These are phyloP conservation scores for Hanseniaspora guilliermondii DNA, from an alignment of 805 yeast species.

Conservation along the genomic window DNA sequence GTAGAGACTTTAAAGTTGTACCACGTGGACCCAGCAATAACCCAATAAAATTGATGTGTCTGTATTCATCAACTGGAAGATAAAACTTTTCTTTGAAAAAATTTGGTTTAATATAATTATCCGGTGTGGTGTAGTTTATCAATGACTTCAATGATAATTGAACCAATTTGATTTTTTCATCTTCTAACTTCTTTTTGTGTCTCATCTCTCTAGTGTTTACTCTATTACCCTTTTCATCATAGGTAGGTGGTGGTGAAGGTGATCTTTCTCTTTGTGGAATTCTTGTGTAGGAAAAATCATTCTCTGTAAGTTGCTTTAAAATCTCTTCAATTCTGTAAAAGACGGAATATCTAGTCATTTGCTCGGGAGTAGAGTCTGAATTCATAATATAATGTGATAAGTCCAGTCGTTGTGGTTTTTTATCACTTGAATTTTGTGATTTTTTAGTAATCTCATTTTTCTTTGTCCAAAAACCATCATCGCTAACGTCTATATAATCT, in stretches of 20 bases:
- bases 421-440: constrained; percentile 5
- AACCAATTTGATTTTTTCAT: constrained; percentile 70
- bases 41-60: constrained; percentile 88
- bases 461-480: constrained; percentile 14
- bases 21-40: constrained; percentile 91
- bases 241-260: constrained; percentile 86
- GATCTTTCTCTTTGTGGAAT: constrained; percentile 47
- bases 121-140: constrained; percentile 71
- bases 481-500: constrained; percentile 1
- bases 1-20: constrained; percentile 66
- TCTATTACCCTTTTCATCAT: constrained; percentile 72
- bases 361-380: constrained; percentile 57
- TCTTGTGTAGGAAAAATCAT: constrained; percentile 31
- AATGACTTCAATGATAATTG: constrained; percentile 58
- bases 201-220: constrained; percentile 71
- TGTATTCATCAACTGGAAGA: constrained; percentile 75
- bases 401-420: constrained; percentile 14
- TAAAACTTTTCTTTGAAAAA: constrained; percentile 69
- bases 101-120: constrained; percentile 58
- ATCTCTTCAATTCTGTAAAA: constrained; percentile 71
- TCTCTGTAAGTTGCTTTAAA: constrained; percentile 42
- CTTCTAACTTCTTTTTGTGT: constrained; percentile 48
- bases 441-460: not conserved
- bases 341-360: constrained; percentile 59
- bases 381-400: constrained; percentile 33